Percentiles rank a stretch among this genome's conserved stretches.
phyloP scores from a whole-genome alignment of 192 early-diverging fungal species.

The Entomortierella parvispora region DNA sequence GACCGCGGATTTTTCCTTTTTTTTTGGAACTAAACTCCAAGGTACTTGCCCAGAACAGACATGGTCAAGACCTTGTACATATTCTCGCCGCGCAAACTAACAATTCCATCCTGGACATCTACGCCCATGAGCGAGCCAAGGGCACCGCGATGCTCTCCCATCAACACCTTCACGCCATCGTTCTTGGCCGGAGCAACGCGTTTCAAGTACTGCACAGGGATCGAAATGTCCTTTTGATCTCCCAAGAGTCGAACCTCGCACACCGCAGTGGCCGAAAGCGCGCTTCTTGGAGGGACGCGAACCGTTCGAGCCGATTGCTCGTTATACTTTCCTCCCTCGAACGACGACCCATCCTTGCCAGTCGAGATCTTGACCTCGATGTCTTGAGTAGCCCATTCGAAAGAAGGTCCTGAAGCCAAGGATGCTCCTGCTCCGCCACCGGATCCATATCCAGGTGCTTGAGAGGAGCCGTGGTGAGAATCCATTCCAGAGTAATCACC shows the following conservation, averaged over 20 bases:
- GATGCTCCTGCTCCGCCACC: conserved; percentile 19
- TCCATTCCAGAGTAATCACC: conserved; percentile 58
- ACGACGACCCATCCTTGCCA: conserved; percentile 32
- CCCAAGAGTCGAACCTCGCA: conserved; percentile 57
- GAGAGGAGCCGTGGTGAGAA: conserved; percentile 59
- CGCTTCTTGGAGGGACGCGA: conserved; percentile 54
- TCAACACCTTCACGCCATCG: conserved; percentile 77
- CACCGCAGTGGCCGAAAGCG: conserved; percentile 49
- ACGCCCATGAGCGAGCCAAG: conserved; percentile 75
- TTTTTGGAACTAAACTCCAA: too few species aligned
- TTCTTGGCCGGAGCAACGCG: conserved; percentile 74
- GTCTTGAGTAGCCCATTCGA: conserved; percentile 66
- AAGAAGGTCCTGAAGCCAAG: conserved; percentile 15
- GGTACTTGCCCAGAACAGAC: conserved; percentile 63
- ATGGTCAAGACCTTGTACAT: conserved; percentile 68
- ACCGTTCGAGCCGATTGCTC: conserved; percentile 63
- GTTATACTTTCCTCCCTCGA: conserved; percentile 52
- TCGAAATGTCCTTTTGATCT: conserved; percentile 38
- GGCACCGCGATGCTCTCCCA: conserved; percentile 65
- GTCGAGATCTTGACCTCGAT: conserved; percentile 58
- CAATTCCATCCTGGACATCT: conserved; percentile 80
- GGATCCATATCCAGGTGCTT: conserved; percentile 51
- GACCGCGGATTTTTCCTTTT: too few species aligned
- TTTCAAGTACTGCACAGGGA: conserved; percentile 53
- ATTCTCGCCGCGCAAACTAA: conserved; percentile 67